A percentile compares a stretch with the other conserved stretches of the same genome.
Evolutionary conservation across 2,329 filamentous ascomycete species (phyloP).

Genomic region (Zymoseptoria passerinii): DNA sequence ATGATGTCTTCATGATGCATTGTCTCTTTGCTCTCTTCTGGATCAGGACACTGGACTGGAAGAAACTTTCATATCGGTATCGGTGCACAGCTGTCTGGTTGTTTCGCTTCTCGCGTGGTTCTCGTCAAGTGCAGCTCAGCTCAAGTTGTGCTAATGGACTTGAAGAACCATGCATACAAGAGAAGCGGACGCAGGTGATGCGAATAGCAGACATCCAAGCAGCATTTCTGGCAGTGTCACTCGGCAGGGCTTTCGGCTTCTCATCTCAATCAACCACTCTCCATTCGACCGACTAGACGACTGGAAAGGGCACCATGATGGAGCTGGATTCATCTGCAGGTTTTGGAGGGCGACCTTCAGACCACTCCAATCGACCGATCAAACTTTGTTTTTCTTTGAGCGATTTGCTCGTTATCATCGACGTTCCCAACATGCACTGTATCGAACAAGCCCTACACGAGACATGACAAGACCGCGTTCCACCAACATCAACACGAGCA

Average conservation of each 20-base stretch:
- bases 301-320: constrained; percentile 4
- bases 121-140: constrained; percentile 1
- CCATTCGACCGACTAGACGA: constrained; percentile 7
- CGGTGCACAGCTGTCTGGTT: constrained; percentile 21
- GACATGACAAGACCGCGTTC: background rate
- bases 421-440: background rate
- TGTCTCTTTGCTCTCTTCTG: constrained; percentile 15
- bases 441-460: background rate
- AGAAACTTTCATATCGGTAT: constrained; percentile 27
- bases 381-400: background rate
- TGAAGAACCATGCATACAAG: constrained; percentile 6
- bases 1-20: constrained; percentile 8
- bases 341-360: constrained; percentile 6
- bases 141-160: background rate
- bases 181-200: constrained; percentile 12
- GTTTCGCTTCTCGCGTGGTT: constrained; percentile 23
- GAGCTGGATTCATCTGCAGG: constrained; percentile 19
- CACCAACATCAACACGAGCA: background rate
- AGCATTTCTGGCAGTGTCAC: constrained; percentile 32
- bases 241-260: constrained; percentile 30
- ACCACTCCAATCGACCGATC: background rate
- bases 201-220: constrained; percentile 12
- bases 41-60: constrained; percentile 6
- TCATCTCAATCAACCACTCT: constrained; percentile 17
- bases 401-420: constrained; percentile 4